Base-by-base conservation (phyloP, 2,329 filamentous ascomycete genomes). In the Apiospora kogelbergensis region DNA sequence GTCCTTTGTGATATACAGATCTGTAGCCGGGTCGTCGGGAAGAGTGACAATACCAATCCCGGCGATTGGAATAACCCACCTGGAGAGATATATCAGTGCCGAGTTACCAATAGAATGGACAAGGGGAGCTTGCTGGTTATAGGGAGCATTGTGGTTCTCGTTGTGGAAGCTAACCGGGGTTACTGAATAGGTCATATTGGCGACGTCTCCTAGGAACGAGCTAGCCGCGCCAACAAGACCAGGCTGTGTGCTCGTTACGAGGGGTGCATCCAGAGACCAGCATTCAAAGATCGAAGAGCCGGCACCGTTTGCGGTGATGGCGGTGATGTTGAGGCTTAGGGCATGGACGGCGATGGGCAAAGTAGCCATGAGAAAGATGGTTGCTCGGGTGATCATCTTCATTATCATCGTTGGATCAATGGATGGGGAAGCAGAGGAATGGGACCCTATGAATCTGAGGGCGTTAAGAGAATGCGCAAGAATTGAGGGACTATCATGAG, bases 261-360 rank as follows among this genome's bases (percentile, higher is more conserved):
- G 82, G 6, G 78, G 76, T 0, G 77, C 71, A 10, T 76, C 70
- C 15, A 84, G 71, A 69, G 81, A 76, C 82, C 82, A 84, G 73
- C 82, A 84, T 74, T 84, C 80, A 17, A 84, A 73, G 1, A 74
- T 78, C 17, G 81, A 84, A 5, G 75, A 74, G 67, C 80, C 79
- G 67, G 81, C 74, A 1, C 24, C 24, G 20, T 70, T 72, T 1
- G 79, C 79, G 57, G 73, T 74, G 33, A 84, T 70, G 22, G 82
- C 79, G 4, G 83, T 85, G 67, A 85, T 70, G 71, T 83, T 84
- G 30, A 84, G 76, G 20, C 24, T 30, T 24, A 53, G 48, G 48
- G 48, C 24, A 9, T 53, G 24, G 13, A 30, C 24, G 4, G 48
- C 48, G 13, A 30, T 20, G 24, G 48, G 48, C 3, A 53, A 6